Evolutionary conservation across 768 basidiomycete species (phyloP).

Genomic region (Pleurotus pulmonarius): DNA sequence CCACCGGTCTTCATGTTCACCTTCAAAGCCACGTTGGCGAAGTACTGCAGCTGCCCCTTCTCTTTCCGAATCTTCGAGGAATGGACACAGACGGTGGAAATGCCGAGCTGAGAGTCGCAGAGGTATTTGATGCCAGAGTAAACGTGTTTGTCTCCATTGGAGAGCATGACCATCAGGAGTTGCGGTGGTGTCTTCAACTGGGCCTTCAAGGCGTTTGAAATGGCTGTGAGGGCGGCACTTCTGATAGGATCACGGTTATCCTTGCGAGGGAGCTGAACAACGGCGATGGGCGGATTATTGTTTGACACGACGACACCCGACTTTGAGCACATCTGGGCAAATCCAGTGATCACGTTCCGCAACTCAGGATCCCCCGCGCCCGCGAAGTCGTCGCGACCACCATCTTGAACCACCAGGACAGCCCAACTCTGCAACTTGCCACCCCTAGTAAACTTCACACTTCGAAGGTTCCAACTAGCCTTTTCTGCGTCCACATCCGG

Average conservation of each 20-base stretch:
- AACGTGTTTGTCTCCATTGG: slow-evolving; percentile 67
- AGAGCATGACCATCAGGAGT: slow-evolving; percentile 64
- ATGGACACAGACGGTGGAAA: slow-evolving; percentile 77
- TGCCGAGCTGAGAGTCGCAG: slow-evolving; percentile 61
- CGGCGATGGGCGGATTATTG: slow-evolving; percentile 31
- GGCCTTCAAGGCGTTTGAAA: slow-evolving; percentile 37
- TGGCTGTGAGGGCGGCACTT: slow-evolving; percentile 38
- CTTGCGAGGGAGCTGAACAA: slow-evolving; percentile 48
- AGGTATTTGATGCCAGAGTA: slow-evolving; percentile 77
- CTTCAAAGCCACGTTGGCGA: slow-evolving; percentile 79
- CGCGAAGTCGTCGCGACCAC: slow-evolving; percentile 58
- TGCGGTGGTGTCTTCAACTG: slow-evolving; percentile 40
- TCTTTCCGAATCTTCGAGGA: slow-evolving; percentile 67
- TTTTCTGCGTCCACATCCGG: slow-evolving; percentile 44
- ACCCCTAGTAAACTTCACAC: slow-evolving; percentile 59
- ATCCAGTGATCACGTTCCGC: slow-evolving; percentile 40
- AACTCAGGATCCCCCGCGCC: slow-evolving; percentile 54
- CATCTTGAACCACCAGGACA: slow-evolving; percentile 65
- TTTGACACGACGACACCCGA: slow-evolving; percentile 57
- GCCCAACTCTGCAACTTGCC: slow-evolving; percentile 59
- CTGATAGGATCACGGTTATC: slow-evolving; percentile 53
- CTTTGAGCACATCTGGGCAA: slow-evolving; percentile 55
- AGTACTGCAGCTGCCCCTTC: slow-evolving; percentile 56
- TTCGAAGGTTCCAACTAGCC: slow-evolving; percentile 78
- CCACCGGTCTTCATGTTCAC: slow-evolving; percentile 84